Evolutionary conservation across 805 yeast species (phyloP), one percentile per base, ranked within the genome.

Genomic region (Candida bentonensis): DNA sequence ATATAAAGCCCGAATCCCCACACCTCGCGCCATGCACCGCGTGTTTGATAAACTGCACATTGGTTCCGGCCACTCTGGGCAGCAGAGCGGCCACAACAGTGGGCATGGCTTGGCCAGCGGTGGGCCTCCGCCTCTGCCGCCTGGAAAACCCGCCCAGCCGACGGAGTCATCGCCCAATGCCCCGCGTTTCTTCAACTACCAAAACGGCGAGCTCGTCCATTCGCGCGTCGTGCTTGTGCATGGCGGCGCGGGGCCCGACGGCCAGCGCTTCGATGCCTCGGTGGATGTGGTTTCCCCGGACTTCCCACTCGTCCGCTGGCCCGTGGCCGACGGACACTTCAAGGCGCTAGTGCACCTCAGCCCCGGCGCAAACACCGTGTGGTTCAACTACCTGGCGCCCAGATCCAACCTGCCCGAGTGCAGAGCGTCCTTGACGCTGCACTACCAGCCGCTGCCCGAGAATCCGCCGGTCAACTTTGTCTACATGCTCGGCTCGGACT

Each of bases 381-480:
- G 62, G 1, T 71, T 83, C 3, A 69, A 71, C 5, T 53, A 53
- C 52, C 46, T 58, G 45, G 42, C 51, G 46, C 42, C 53, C 45
- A 23, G 39, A 26, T 40, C 47, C 21, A 34, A 45, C 44, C 26
- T 25, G 13, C 15, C 49, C 36, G 27, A 25, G 30, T 17, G 43
- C 36, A 23, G 46, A 40, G 33, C 66, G 3, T 44, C 57, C 0
- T 46, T 74, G 20, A 57, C 52, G 0, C 56, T 80, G 39, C 61
- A 61, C 43, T 80, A 77, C 56, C 58, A 66, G 0, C 87, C 86
- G 0, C 55, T 82, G 22, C 53, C 66, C 2, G 72, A 76, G 44
- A 76, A 82, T 53, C 82, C 82, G 41, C 92, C 92, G 0, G 63
- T 88, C n/a, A 92, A 88, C 59, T 60, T 88, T 42, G 86, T 92